A percentile compares a stretch with the other conserved stretches of the same genome.
Conservation (phyloP, 1,139 yeast genomes). For the Pichia sp. region DNA sequence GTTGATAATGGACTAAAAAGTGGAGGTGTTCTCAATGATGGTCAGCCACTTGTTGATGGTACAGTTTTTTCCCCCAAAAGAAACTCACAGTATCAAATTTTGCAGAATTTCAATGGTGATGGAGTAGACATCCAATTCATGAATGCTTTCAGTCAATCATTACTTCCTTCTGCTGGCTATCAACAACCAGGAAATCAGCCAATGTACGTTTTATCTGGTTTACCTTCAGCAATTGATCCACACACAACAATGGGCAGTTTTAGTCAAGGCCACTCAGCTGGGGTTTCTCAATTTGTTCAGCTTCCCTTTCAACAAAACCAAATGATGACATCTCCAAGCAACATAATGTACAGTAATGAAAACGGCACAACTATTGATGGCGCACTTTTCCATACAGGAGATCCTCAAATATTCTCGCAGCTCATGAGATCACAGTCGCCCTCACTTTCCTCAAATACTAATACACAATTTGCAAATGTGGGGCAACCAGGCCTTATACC, state of each 20-base stretch:
- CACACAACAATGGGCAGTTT: slow-evolving; percentile 1
- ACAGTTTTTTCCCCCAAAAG: too few relatives aligned
- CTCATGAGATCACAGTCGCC: slow-evolving; percentile 4
- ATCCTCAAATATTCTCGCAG: not conserved
- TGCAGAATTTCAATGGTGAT: too few relatives aligned
- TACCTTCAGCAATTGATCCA: slow-evolving; percentile 13
- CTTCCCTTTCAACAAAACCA: slow-evolving; percentile 1
- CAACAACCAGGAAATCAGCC: slow-evolving; percentile 7
- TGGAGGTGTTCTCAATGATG: too few relatives aligned
- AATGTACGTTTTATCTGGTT: slow-evolving; percentile 7
- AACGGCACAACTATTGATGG: not conserved
- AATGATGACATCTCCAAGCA: slow-evolving; percentile 2
- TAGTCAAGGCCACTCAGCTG: not conserved
- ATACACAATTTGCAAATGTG: slow-evolving; percentile 1
- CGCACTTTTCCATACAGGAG: not conserved
- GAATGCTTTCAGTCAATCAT: slow-evolving; percentile 3
- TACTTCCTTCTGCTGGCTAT: slow-evolving; percentile 1
- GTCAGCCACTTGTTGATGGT: too few relatives aligned
- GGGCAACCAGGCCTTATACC: slow-evolving; percentile 7
- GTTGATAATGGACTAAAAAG: too few relatives aligned
- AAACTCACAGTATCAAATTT: too few relatives aligned
- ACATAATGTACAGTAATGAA: slow-evolving; percentile 1
- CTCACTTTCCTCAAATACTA: not conserved
- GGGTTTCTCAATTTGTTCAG: slow-evolving; percentile 6
- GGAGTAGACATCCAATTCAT: slow-evolving; percentile 5